Evolutionary conservation across 495 filamentous ascomycete genomes (phyloP).

Genomic region (Tuber microsphaerosporum): DNA sequence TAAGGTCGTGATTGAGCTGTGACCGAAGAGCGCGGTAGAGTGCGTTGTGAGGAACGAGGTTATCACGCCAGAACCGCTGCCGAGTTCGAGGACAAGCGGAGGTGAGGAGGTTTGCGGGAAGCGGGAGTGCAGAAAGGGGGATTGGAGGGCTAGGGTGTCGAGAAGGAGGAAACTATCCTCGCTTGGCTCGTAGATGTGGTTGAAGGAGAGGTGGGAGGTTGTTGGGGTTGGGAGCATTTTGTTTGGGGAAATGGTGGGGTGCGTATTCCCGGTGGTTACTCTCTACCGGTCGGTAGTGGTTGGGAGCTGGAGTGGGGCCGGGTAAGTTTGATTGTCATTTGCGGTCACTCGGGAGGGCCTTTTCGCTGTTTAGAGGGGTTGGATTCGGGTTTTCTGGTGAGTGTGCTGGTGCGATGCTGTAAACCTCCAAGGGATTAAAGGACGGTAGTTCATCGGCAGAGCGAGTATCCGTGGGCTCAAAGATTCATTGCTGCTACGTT

Average conservation of each 20-base stretch:
- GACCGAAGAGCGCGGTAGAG: constrained; percentile 63
- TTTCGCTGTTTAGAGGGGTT: neutral
- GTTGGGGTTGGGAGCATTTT: constrained; percentile 70
- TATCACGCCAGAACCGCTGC: constrained; percentile 84
- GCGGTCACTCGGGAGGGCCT: neutral
- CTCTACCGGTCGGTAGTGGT: too few relatives aligned
- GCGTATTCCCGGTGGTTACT: neutral
- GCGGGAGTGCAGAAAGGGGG: constrained; percentile 58
- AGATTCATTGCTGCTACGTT: too few relatives aligned
- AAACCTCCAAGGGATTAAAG: too few relatives aligned
- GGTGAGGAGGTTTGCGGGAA: constrained; percentile 48
- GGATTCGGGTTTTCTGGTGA: neutral
- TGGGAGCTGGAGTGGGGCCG: neutral
- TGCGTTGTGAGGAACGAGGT: constrained; percentile 78
- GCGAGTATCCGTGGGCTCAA: too few relatives aligned
- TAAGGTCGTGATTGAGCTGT: constrained; percentile 59
- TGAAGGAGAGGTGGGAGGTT: constrained; percentile 79
- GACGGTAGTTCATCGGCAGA: too few relatives aligned
- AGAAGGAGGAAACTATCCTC: constrained; percentile 94
- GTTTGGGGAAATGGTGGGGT: neutral
- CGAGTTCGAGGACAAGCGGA: constrained; percentile 78
- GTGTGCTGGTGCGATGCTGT: too few relatives aligned
- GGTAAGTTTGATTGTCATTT: neutral
- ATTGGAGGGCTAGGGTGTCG: constrained; percentile 84
- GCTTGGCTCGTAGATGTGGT: constrained; percentile 82